Conservation (phyloP, 495 filamentous ascomycete species). For the Aspergillus nidulans region DNA sequence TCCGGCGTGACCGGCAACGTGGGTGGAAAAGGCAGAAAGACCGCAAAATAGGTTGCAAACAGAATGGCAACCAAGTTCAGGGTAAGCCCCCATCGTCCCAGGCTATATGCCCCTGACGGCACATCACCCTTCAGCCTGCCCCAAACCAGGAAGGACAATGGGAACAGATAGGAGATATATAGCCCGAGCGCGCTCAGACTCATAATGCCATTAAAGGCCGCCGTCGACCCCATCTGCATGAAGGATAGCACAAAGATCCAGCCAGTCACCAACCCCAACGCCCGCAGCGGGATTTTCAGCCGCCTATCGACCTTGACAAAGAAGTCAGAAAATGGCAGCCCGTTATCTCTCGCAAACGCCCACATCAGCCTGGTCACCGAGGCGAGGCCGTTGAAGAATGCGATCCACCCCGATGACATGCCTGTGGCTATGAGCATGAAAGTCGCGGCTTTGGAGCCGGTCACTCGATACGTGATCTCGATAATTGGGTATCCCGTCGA, state of each 20-base stretch:
- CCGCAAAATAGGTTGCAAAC: constrained; percentile 37
- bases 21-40: constrained; percentile 45
- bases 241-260: constrained; percentile 38
- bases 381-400: constrained; percentile 46
- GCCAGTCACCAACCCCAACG: constrained; percentile 39
- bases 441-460: constrained; percentile 39
- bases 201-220: constrained; percentile 48
- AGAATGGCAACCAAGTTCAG: constrained; percentile 41
- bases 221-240: constrained; percentile 46
- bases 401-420: constrained; percentile 35
- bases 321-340: constrained; percentile 51
- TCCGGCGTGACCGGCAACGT: constrained; percentile 33
- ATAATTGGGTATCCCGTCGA: constrained; percentile 51
- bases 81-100: constrained; percentile 31
- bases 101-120: constrained; percentile 26
- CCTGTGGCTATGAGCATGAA: constrained; percentile 41
- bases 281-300: constrained; percentile 44
- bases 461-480: constrained; percentile 47
- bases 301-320: constrained; percentile 40
- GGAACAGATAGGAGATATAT: constrained; percentile 50
- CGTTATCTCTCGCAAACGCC: constrained; percentile 59
- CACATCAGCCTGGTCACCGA: constrained; percentile 52
- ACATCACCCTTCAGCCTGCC: constrained; percentile 25
- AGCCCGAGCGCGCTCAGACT: constrained; percentile 44
- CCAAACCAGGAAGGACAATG: constrained; percentile 38